A percentile compares a stretch with the other conserved stretches of the same genome.
These are phyloP conservation scores for Suhomyces anneliseae DNA, from an alignment of 1,139 yeast genomes.

Conservation along the genomic window DNA sequence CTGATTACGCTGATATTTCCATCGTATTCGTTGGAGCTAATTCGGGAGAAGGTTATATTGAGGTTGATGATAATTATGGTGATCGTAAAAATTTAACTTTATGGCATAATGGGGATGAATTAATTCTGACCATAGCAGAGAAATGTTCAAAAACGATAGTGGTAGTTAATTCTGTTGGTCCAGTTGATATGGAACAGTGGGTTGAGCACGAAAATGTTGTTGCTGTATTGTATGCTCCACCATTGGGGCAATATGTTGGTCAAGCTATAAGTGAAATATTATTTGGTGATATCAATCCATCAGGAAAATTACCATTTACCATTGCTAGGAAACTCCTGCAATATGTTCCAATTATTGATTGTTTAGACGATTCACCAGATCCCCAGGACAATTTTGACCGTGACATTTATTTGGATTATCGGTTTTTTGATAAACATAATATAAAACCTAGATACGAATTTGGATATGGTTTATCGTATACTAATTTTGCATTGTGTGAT, in stretches of 20 bases:
- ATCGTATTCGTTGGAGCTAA: constrained; percentile 52
- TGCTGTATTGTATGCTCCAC: constrained; percentile 56
- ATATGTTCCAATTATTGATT: constrained; percentile 50
- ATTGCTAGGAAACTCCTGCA: constrained; percentile 57
- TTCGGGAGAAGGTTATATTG: constrained; percentile 61
- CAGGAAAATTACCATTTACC: constrained; percentile 64
- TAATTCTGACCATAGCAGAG: constrained; percentile 49
- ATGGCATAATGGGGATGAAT: constrained; percentile 62
- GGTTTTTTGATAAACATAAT: constrained; percentile 56
- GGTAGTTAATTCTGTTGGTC: constrained; percentile 59
- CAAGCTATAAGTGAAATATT: constrained; percentile 42
- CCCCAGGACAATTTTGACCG: constrained; percentile 53
- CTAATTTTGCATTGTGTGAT: constrained; percentile 45
- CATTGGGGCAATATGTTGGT: constrained; percentile 57
- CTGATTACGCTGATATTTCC: constrained; percentile 52
- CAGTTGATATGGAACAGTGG: constrained; percentile 60
- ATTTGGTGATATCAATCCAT: constrained; percentile 61
- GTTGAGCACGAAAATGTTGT: constrained; percentile 58
- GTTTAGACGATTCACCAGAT: constrained; percentile 35
- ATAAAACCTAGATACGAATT: constrained; percentile 60
- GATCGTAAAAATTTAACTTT: constrained; percentile 56
- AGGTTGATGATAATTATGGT: constrained; percentile 60
- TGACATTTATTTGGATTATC: constrained; percentile 54
- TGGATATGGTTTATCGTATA: constrained; percentile 62
- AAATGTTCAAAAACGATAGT: constrained; percentile 56